phyloP scores from a whole-genome alignment of 2,329 filamentous ascomycete species.

The Trichophyton schoenleinii region DNA sequence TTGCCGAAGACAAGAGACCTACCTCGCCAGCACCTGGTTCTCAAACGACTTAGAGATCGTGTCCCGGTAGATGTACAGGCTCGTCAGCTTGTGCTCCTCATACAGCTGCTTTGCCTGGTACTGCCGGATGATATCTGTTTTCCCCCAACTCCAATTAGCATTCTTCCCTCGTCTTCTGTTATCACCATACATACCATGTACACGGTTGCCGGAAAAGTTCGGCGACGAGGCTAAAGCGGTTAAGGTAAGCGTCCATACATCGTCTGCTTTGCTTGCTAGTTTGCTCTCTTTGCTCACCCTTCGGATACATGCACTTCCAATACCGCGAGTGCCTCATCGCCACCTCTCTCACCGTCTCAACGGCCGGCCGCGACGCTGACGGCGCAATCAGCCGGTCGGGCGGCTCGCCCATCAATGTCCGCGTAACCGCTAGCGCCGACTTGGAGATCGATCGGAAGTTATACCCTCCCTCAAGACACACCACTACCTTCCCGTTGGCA shows the following conservation, averaged over 20 bases:
- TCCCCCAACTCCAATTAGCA: neutral
- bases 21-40: constrained; percentile 74
- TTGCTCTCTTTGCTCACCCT: constrained; percentile 23
- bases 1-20: constrained; percentile 16
- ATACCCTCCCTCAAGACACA: constrained; percentile 92
- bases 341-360: constrained; percentile 46
- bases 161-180: neutral
- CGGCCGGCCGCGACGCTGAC: constrained; percentile 39
- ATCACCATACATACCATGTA: constrained; percentile 42
- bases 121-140: constrained; percentile 58
- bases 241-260: constrained; percentile 12
- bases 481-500: constrained; percentile 75
- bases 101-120: constrained; percentile 62
- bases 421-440: constrained; percentile 80
- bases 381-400: constrained; percentile 48
- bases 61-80: constrained; percentile 65
- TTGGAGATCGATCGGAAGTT: constrained; percentile 86
- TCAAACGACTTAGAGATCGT: constrained; percentile 64
- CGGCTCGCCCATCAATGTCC: constrained; percentile 89
- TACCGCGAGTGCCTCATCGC: constrained; percentile 50
- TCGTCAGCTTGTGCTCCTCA: constrained; percentile 63
- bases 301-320: constrained; percentile 80
- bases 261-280: no score
- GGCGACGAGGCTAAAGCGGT: constrained; percentile 16
- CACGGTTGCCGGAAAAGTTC: constrained; percentile 36